phyloP scores from a whole-genome alignment of 768 basidiomycete genomes.

The Lactifluus subvellereus region DNA sequence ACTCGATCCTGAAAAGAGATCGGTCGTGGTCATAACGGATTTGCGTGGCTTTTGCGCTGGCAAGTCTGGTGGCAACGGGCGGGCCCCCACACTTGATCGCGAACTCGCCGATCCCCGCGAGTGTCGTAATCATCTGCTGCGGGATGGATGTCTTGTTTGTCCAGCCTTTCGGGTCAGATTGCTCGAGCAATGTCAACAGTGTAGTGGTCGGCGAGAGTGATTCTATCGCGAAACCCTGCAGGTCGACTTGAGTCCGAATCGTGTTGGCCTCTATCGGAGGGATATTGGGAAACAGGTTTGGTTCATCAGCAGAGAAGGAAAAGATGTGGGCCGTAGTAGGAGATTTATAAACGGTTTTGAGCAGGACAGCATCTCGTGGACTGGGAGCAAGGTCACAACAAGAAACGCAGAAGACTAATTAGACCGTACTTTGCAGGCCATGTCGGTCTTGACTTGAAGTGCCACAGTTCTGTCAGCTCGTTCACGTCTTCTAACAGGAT shows the following conservation, averaged over 20 bases:
- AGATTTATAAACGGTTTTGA: constrained; percentile 96
- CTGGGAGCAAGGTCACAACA: constrained; percentile 35
- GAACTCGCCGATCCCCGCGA: constrained; percentile 93
- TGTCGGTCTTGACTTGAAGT: constrained; percentile 82
- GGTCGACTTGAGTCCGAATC: constrained; percentile 92
- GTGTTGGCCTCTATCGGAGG: constrained; percentile 64
- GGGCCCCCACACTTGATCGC: constrained; percentile 95
- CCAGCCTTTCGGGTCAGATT: constrained; percentile 97
- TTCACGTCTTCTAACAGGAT: constrained; percentile 83
- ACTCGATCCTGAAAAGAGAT: constrained; percentile 74
- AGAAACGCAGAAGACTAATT: constrained; percentile 25
- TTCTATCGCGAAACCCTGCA: constrained; percentile 99
- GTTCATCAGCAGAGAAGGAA: constrained; percentile 89
- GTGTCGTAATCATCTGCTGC: constrained; percentile 81
- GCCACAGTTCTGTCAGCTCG: constrained; percentile 89
- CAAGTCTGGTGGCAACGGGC: constrained; percentile 77
- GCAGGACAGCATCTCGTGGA: constrained; percentile 83
- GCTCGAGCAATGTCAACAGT: constrained; percentile 87
- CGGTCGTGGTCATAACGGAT: constrained; percentile 86
- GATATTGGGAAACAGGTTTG: constrained; percentile 72
- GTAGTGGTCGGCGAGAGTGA: constrained; percentile 93
- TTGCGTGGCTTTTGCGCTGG: constrained; percentile 67
- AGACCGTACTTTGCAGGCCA: constrained; percentile 84
- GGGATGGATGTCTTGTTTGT: constrained; percentile 92
- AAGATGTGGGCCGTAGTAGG: constrained; percentile 93